These are phyloP conservation scores for Nannizziopsis barbatae DNA, from an alignment of 2,329 filamentous ascomycete genomes.

Conservation along the genomic window DNA sequence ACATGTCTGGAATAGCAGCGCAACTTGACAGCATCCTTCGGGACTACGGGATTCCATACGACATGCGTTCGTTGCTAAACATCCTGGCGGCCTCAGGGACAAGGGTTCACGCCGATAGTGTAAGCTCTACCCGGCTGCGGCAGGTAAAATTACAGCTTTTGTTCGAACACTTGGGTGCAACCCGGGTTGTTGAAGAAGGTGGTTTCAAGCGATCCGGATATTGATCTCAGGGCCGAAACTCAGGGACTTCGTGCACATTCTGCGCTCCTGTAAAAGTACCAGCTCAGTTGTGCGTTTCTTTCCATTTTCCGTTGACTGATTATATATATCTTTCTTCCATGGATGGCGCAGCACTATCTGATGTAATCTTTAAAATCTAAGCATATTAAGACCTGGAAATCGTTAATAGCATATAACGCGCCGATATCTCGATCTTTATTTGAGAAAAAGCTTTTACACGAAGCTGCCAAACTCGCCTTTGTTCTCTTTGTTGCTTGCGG, in stretches of 20 bases:
- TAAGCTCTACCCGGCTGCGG: constrained; percentile 13
- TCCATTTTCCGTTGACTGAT: too few relatives aligned
- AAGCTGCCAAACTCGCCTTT: too few relatives aligned
- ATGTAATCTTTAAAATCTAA: too few relatives aligned
- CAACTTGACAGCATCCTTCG: constrained; percentile 22
- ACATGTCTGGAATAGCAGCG: constrained; percentile 12
- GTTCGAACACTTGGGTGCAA: constrained; percentile 19
- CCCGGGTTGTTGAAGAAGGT: constrained; percentile 16
- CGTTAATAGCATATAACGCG: too few relatives aligned
- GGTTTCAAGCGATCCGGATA: constrained; percentile 6
- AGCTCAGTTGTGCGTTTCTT: too few relatives aligned
- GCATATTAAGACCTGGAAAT: too few relatives aligned
- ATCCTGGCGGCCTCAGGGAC: constrained; percentile 6
- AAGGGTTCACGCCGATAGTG: constrained; percentile 6
- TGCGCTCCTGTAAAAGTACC: not conserved
- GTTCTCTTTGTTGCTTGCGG: too few relatives aligned
- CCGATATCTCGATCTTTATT: too few relatives aligned
- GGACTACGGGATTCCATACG: constrained; percentile 18
- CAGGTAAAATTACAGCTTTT: constrained; percentile 18
- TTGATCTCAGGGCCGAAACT: not conserved
- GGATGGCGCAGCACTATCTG: too few relatives aligned
- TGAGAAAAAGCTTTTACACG: too few relatives aligned
- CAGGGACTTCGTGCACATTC: not conserved
- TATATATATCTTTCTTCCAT: too few relatives aligned
- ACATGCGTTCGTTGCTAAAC: constrained; percentile 13